These are phyloP conservation scores for Schizopora paradoxa DNA, from an alignment of 1,284 basidiomycete species.

Conservation along the genomic window DNA sequence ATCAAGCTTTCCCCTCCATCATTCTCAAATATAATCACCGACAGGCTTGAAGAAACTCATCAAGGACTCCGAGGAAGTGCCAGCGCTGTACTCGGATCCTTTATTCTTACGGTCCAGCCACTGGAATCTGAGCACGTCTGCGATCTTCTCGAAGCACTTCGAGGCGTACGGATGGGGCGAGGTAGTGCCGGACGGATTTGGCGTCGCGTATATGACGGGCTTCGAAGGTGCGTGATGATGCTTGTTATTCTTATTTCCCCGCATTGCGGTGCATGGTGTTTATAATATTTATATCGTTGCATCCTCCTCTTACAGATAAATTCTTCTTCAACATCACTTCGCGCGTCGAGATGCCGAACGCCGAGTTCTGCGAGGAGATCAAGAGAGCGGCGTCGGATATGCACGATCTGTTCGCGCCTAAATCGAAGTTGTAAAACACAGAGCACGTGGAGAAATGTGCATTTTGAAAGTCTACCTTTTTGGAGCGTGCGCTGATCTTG, in stretches of 20 bases:
- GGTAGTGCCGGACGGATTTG: conserved; percentile 76
- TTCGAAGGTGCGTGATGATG: conserved; percentile 50
- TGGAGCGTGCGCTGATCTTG: neutral
- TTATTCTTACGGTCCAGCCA: conserved; percentile 59
- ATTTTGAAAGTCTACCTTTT: neutral
- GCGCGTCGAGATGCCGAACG: conserved; percentile 70
- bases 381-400: conserved; percentile 62
- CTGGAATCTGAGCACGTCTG: conserved; percentile 82
- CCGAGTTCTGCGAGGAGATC: conserved; percentile 61
- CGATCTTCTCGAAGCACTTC: conserved; percentile 79
- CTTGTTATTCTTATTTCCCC: neutral
- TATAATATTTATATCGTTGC: conserved; percentile 5
- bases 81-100: conserved; percentile 68
- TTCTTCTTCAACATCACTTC: conserved; percentile 81
- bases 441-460: neutral
- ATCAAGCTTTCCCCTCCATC: neutral
- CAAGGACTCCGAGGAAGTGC: conserved; percentile 54
- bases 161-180: conserved; percentile 85
- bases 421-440: conserved; percentile 21
- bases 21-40: neutral
- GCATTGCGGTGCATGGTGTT: neutral
- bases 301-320: conserved; percentile 41
- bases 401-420: conserved; percentile 43
- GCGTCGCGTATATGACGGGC: conserved; percentile 73
- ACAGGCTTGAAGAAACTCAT: conserved; percentile 65